Percentiles rank a stretch among this genome's conserved stretches.
Conservation (phyloP, 148 eudicot genomes). For the Vaccinium macrocarpon region DNA sequence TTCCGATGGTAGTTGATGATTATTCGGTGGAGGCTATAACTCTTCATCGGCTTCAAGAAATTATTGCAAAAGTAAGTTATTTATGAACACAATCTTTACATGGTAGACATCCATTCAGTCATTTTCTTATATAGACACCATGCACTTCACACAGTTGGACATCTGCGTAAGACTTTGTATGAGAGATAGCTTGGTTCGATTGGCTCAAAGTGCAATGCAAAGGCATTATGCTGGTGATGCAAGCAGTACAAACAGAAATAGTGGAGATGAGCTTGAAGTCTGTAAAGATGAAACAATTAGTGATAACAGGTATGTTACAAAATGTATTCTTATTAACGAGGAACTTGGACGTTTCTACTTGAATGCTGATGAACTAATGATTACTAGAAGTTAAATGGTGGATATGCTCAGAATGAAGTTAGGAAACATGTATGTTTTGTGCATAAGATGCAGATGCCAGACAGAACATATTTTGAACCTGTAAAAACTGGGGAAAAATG, state of each 20-base stretch:
- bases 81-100: slow-evolving; percentile 10
- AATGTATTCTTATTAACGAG: neutral
- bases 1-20: slow-evolving; percentile 35
- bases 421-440: neutral
- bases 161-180: slow-evolving; percentile 53
- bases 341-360: neutral
- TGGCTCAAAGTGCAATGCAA: slow-evolving; percentile 68
- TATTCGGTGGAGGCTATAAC: slow-evolving; percentile 51
- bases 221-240: slow-evolving; percentile 54
- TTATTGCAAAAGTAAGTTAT: slow-evolving; percentile 49
- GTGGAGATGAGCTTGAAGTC: slow-evolving; percentile 23
- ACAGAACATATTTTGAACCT: neutral
- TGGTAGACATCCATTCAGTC: neutral
- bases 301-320: slow-evolving; percentile 53
- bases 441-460: neutral
- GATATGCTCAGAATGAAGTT: neutral
- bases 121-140: neutral
- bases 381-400: neutral
- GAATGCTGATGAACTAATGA: neutral
- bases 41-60: slow-evolving; percentile 60
- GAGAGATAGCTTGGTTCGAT: slow-evolving; percentile 74
- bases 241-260: slow-evolving; percentile 35
- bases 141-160: slow-evolving; percentile 55
- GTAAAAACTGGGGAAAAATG: neutral
- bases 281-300: slow-evolving; percentile 29